These are phyloP conservation scores for Cutaneotrichosporon dermatis DNA, from an alignment of 1,284 basidiomycete species.

Conservation along the genomic window DNA sequence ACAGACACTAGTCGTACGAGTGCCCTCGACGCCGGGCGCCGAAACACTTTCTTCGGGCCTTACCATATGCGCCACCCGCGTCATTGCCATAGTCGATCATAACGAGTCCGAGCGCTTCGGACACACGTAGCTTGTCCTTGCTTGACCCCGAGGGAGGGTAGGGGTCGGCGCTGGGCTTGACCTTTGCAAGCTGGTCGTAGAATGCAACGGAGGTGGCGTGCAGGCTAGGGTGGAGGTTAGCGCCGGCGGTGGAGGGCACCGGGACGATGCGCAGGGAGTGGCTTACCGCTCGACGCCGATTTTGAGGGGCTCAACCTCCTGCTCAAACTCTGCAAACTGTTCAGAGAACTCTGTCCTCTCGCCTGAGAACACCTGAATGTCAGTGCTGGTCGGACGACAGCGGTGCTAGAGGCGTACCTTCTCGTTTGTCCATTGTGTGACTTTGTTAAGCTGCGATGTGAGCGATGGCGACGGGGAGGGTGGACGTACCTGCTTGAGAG, in stretches of 20 bases:
- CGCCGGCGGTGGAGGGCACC: neutral
- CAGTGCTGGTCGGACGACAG: neutral
- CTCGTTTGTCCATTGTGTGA: slow-evolving; percentile 48
- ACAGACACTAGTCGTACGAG: neutral
- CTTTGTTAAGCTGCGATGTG: slow-evolving; percentile 39
- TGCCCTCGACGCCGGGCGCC: neutral
- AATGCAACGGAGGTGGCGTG: slow-evolving; percentile 46
- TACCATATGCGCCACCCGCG: slow-evolving; percentile 62
- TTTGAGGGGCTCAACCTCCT: slow-evolving; percentile 63
- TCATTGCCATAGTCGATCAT: slow-evolving; percentile 82
- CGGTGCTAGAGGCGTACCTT: slow-evolving; percentile 24
- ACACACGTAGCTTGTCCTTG: slow-evolving; percentile 54
- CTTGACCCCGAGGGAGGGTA: slow-evolving; percentile 34
- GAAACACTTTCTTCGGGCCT: slow-evolving; percentile 4
- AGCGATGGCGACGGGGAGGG: neutral
- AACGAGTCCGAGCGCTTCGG: slow-evolving; percentile 73
- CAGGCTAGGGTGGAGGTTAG: slow-evolving; percentile 25
- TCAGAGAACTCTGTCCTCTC: slow-evolving; percentile 60
- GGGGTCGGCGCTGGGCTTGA: slow-evolving; percentile 43
- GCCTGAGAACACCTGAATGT: slow-evolving; percentile 58
- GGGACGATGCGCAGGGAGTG: neutral
- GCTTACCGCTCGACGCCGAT: slow-evolving; percentile 62
- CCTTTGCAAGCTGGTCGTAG: slow-evolving; percentile 40
- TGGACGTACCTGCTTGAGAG: slow-evolving; percentile 43
- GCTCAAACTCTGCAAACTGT: slow-evolving; percentile 64